Conservation (phyloP, 2,329 filamentous ascomycete genomes). For the Aphanocladium album region DNA sequence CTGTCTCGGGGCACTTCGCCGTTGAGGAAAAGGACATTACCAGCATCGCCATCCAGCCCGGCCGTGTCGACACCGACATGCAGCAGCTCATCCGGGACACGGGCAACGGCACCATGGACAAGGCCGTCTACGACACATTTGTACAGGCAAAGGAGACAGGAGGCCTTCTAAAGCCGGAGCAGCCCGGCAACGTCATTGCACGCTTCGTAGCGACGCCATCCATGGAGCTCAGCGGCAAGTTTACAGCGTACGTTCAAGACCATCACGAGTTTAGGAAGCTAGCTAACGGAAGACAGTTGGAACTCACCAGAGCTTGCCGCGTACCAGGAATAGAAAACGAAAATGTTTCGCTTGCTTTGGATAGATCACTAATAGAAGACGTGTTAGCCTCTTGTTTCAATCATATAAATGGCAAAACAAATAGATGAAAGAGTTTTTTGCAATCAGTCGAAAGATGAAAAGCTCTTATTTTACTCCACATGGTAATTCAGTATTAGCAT, state of each 20-base stretch:
- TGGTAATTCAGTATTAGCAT: constrained; percentile 70
- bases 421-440: constrained; percentile 24
- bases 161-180: constrained; percentile 71
- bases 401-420: constrained; percentile 16
- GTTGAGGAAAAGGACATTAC: constrained; percentile 74
- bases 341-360: not conserved
- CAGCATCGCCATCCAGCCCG: constrained; percentile 68
- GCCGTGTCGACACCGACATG: constrained; percentile 86
- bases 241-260: constrained; percentile 52
- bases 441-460: constrained; percentile 82
- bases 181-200: constrained; percentile 82
- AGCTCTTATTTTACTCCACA: constrained; percentile 67
- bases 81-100: constrained; percentile 71
- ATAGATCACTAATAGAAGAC: constrained; percentile 12
- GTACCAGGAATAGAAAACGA: constrained; percentile 40
- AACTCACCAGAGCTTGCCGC: constrained; percentile 42
- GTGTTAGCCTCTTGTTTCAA: constrained; percentile 17
- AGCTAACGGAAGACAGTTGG: constrained; percentile 26
- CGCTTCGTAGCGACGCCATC: constrained; percentile 63
- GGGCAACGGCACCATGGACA: constrained; percentile 45
- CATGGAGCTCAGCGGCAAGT: constrained; percentile 68
- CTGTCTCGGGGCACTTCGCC: constrained; percentile 66
- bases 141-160: constrained; percentile 64
- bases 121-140: constrained; percentile 62
- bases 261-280: constrained; percentile 12